Evolutionary conservation across 1,139 yeast genomes (phyloP), one percentile per base, ranked within the genome.

Genomic region (Neolecta irregularis): DNA sequence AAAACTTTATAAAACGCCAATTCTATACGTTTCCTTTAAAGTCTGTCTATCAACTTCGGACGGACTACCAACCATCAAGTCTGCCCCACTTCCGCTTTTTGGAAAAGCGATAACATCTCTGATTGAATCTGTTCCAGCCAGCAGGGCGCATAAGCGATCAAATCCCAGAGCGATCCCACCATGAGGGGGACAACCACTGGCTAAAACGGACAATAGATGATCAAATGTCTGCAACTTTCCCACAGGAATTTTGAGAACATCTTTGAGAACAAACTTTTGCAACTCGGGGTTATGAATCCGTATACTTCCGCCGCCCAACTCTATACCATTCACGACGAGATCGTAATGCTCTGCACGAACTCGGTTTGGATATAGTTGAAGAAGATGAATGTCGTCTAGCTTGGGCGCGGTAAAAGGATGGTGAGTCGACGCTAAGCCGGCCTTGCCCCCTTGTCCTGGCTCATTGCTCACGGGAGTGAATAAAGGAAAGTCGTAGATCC

Each of bases 81-180:
- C 99, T 1, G 72, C 61, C 0, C 99, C 98, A 5, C 80, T 69
- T 46, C 77, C 75, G 34, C 85, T 81, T 56, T 88, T 88, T 1
- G 99, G 99, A 54, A 88, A 88, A 1, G 98, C 93, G 46, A 88
- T 77, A 2, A 88, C 98, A 52, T 88, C 95, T 46, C 95, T 61
- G 29, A 88, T 83, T 44, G 80, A 77, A 4, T 62, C 51, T 21
- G 76, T 65, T 1, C 83, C 91, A 16, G 75, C 59, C 25, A 88
- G 54, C 85, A 88, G 81, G 1, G 98, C 92, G 49, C 92, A 74
- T 62, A 88, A 62, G 43, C 99, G 63, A 54, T 88, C 99, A 47
- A 88, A 79, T 0, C 98, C 99, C 37, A 88, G 62, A 0, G 98
- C 99, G 35, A 88, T 62, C 0, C 99, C 99, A 2, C 96, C 95